phyloP scores from a whole-genome alignment of 352 stramenopile genomes.

The Pythium dissimile region DNA sequence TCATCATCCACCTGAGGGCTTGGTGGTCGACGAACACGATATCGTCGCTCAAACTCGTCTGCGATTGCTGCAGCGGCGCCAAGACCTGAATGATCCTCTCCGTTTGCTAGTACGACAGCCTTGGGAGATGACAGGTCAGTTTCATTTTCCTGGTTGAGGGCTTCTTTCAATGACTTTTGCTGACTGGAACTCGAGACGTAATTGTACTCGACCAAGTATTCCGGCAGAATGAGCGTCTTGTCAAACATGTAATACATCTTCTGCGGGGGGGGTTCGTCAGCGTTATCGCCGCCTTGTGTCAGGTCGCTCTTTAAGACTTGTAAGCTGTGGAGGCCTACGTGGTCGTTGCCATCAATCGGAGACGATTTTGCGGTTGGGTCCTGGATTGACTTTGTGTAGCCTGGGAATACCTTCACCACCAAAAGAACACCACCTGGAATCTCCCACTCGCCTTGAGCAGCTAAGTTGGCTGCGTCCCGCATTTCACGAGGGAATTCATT shows the following conservation, averaged over 20 bases:
- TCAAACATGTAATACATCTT: constrained; percentile 83
- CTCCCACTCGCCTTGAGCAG: constrained; percentile 40
- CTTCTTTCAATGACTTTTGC: not conserved
- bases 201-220: constrained; percentile 86
- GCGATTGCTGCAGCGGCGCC: constrained; percentile 28
- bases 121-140: not conserved
- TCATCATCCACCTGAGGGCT: constrained; percentile 24
- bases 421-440: constrained; percentile 47
- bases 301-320: constrained; percentile 30
- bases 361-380: constrained; percentile 18
- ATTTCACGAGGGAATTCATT: constrained; percentile 31
- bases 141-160: not conserved
- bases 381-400: constrained; percentile 46
- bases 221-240: constrained; percentile 68
- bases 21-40: constrained; percentile 40
- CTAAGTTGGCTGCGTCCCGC: constrained; percentile 37
- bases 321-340: constrained; percentile 48
- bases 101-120: not conserved
- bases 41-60: constrained; percentile 60
- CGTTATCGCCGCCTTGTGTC: not conserved
- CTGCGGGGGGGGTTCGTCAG: constrained; percentile 36
- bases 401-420: constrained; percentile 84
- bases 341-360: constrained; percentile 28
- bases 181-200: constrained; percentile 28
- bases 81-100: constrained; percentile 31